Evolutionary conservation across 257 asterid genomes (phyloP).

Genomic region (Haberlea rhodopensis): DNA sequence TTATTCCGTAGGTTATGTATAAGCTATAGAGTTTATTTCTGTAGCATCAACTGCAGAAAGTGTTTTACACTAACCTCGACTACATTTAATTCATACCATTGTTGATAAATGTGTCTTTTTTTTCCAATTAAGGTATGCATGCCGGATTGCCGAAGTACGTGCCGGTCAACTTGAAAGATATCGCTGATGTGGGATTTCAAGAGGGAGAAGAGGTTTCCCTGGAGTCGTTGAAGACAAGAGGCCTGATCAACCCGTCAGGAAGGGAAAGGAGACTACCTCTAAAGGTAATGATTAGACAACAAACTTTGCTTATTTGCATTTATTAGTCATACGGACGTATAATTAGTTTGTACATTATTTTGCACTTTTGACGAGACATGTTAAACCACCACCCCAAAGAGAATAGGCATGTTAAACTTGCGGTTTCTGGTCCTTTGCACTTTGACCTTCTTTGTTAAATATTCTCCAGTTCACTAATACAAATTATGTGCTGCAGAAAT

Average conservation of each 20-base stretch:
- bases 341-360: background rate
- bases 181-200: conserved; percentile 72
- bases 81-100: background rate
- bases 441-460: background rate
- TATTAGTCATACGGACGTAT: background rate
- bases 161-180: conserved; percentile 80
- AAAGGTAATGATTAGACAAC: conserved; percentile 49
- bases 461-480: background rate
- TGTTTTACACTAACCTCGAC: background rate
- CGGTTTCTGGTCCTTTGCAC: conserved; percentile 11
- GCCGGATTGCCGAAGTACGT: conserved; percentile 92
- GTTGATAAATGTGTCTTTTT: conserved; percentile 17
- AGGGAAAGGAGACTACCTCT: conserved; percentile 90
- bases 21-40: conserved; percentile 4
- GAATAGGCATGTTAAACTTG: background rate
- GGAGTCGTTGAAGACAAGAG: conserved; percentile 81
- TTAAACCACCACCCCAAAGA: background rate
- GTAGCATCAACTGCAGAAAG: background rate
- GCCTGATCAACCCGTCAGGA: conserved; percentile 92
- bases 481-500: background rate
- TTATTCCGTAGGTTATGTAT: no score
- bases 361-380: background rate
- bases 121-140: conserved; percentile 61
- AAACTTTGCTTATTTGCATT: background rate
- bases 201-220: conserved; percentile 95